Evolutionary conservation across 345 rosid genomes (phyloP).

Genomic region (Conringia planisiliqua): DNA sequence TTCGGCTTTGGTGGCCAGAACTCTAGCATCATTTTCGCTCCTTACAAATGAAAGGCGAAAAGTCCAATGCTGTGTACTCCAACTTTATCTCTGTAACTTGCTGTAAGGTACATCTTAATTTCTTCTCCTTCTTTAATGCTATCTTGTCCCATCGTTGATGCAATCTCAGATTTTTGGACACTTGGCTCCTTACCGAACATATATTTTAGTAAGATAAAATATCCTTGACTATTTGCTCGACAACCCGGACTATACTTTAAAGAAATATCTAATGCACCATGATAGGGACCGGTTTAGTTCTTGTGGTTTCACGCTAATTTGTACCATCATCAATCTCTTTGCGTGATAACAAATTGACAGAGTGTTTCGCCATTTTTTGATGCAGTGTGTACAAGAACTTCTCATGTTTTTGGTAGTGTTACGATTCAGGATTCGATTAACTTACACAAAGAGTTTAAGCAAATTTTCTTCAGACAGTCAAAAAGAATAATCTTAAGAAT

Average conservation of each 20-base stretch:
- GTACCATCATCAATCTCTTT: background rate
- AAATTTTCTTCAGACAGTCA: conserved; percentile 2
- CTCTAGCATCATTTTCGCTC: conserved; percentile 88
- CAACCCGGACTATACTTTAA: no score
- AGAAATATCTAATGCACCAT: no score
- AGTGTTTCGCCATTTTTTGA: background rate
- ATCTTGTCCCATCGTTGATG: background rate
- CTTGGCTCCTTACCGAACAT: conserved; percentile 4
- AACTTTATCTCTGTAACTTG: conserved; percentile 23
- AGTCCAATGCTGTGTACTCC: conserved; percentile 11
- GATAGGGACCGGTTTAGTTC: background rate
- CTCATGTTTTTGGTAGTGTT: conserved; percentile 24
- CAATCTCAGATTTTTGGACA: background rate
- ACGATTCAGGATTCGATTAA: background rate
- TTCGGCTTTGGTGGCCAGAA: conserved; percentile 98
- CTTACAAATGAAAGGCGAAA: conserved; percentile 56
- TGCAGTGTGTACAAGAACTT: conserved; percentile 20
- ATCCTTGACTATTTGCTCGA: background rate
- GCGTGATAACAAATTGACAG: background rate
- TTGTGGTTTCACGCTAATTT: background rate
- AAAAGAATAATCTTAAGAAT: background rate
- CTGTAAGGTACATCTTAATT: conserved; percentile 34
- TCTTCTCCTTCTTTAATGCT: background rate
- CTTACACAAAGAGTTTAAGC: conserved; percentile 8
- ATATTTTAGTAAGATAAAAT: background rate